Evolutionary conservation across 495 filamentous ascomycete species (phyloP).

Genomic region (Hypomontagnella monticulosa): DNA sequence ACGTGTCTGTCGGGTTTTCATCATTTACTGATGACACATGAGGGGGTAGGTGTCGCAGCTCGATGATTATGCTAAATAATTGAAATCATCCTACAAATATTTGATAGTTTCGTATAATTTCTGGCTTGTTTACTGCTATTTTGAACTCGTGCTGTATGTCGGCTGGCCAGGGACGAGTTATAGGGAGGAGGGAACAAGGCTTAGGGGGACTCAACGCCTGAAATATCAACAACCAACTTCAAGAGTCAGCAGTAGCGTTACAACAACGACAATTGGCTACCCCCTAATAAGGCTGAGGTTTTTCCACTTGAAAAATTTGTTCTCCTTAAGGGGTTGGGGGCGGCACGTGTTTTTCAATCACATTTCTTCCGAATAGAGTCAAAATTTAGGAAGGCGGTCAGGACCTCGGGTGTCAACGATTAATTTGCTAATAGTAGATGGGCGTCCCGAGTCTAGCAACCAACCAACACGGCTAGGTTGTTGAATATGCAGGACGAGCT

Average conservation of each 20-base stretch:
- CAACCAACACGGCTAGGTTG: background rate
- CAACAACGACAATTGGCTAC: background rate
- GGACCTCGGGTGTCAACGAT: background rate
- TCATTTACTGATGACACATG: too few relatives aligned
- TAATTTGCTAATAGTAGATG: background rate
- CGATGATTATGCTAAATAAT: too few relatives aligned
- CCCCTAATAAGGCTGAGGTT: background rate
- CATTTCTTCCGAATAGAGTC: background rate
- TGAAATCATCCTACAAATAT: too few relatives aligned
- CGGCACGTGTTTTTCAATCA: background rate
- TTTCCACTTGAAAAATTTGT: background rate
- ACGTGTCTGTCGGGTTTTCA: background rate
- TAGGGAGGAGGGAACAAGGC: background rate
- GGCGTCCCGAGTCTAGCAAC: background rate
- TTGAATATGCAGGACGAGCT: background rate
- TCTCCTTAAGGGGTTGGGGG: background rate
- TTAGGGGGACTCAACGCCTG: background rate
- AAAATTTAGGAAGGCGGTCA: slow-evolving; percentile 6
- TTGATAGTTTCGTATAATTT: too few relatives aligned
- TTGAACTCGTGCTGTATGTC: background rate
- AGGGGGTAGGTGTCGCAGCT: too few relatives aligned
- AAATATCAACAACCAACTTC: background rate
- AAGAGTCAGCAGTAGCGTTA: background rate
- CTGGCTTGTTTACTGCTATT: background rate
- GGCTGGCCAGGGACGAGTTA: background rate